A percentile compares a stretch with the other conserved stretches of the same genome.
Conservation (phyloP, 2,329 filamentous ascomycete genomes). For the Orbilia javanica region DNA sequence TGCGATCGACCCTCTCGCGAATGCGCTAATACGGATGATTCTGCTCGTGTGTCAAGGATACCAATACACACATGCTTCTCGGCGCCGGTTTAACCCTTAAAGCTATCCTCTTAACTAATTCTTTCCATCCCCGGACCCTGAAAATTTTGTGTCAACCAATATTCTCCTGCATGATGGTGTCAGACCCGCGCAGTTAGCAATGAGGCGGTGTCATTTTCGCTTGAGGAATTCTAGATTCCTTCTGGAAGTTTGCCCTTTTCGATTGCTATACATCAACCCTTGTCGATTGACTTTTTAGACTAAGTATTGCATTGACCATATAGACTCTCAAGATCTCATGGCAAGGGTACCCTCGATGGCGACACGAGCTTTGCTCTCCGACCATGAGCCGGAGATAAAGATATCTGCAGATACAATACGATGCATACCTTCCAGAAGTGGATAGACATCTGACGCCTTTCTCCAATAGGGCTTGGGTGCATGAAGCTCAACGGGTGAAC, state of each 20-base stretch:
- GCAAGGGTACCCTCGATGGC: neutral
- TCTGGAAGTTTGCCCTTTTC: constrained; percentile 17
- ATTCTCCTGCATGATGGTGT: neutral
- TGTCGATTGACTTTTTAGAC: neutral
- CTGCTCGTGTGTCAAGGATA: constrained; percentile 3
- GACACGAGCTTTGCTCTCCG: neutral
- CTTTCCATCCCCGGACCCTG: neutral
- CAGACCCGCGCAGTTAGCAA: neutral
- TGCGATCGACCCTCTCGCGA: neutral
- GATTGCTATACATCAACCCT: neutral
- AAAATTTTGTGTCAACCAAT: neutral
- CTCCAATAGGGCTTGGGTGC: neutral
- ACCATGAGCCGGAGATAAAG: neutral
- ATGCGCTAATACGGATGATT: neutral
- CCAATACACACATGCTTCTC: neutral
- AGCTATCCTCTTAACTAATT: neutral
- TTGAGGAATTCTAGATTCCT: neutral
- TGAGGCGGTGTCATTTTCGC: constrained; percentile 6
- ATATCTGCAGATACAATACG: neutral
- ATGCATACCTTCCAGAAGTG: constrained; percentile 14
- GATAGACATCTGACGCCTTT: neutral
- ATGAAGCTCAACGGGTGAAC: neutral
- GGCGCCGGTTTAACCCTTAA: neutral
- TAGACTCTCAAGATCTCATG: neutral
- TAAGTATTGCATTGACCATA: neutral